These are phyloP conservation scores for Nannochloropsis granulata DNA, from an alignment of 108 stramenopile species.

Conservation along the genomic window DNA sequence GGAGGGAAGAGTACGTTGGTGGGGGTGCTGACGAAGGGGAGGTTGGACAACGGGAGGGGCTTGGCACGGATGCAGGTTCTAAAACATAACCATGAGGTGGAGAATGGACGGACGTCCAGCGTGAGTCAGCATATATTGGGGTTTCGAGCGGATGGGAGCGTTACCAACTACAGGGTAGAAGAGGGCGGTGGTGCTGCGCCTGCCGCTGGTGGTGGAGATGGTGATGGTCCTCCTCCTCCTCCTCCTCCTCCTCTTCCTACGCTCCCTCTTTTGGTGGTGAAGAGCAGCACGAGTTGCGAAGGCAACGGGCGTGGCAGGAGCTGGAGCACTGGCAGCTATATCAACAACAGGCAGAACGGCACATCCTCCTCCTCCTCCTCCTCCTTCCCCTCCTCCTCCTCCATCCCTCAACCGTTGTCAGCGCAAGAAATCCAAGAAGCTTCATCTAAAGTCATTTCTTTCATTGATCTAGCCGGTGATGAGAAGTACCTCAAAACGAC, in stretches of 20 bases:
- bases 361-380: background rate
- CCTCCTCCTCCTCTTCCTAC: background rate
- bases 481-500: conserved; percentile 43
- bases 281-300: background rate
- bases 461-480: conserved; percentile 41
- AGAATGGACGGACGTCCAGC: conserved; percentile 40
- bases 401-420: background rate
- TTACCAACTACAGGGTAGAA: background rate
- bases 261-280: background rate
- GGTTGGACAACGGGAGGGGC: conserved; percentile 43
- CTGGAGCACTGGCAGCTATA: background rate
- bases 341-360: background rate
- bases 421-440: background rate
- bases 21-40: conserved; percentile 41
- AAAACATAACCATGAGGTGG: conserved; percentile 44
- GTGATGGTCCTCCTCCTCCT: background rate
- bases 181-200: background rate
- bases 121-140: conserved; percentile 25
- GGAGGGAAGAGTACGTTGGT: conserved; percentile 44
- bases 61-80: conserved; percentile 43
- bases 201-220: background rate
- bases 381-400: background rate
- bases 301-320: conserved; percentile 13
- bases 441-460: conserved; percentile 2
- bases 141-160: background rate